A percentile compares a stretch with the other conserved stretches of the same genome.
phyloP scores from a whole-genome alignment of 805 yeast species.

The Groenewaldozyma salmanticensis region DNA sequence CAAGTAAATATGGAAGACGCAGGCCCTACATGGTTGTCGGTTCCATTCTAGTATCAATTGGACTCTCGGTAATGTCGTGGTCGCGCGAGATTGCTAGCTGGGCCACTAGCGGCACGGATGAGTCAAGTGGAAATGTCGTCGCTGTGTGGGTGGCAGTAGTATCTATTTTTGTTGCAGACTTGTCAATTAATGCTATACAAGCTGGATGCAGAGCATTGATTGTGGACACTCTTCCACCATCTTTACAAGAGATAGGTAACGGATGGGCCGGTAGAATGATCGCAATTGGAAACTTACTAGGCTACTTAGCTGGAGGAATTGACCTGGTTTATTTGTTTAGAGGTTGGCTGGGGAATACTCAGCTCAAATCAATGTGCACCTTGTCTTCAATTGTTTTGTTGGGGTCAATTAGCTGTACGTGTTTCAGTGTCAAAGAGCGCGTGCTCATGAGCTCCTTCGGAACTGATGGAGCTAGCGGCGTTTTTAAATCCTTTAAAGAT shows the following conservation, averaged over 20 bases:
- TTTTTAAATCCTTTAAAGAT: background rate
- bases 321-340: constrained; percentile 33
- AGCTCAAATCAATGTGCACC: constrained; percentile 41
- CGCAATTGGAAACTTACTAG: constrained; percentile 48
- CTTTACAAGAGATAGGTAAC: constrained; percentile 49
- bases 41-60: constrained; percentile 36
- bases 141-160: constrained; percentile 40
- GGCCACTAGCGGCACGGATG: constrained; percentile 14
- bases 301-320: constrained; percentile 45
- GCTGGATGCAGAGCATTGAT: constrained; percentile 57
- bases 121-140: constrained; percentile 17
- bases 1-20: constrained; percentile 37
- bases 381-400: constrained; percentile 36
- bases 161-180: constrained; percentile 45
- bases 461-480: constrained; percentile 1
- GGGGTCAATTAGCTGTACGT: constrained; percentile 32
- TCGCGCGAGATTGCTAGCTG: constrained; percentile 33
- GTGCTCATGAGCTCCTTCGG: constrained; percentile 27
- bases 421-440: constrained; percentile 39
- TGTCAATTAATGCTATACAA: constrained; percentile 51
- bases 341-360: constrained; percentile 36
- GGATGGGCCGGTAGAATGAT: constrained; percentile 65
- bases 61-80: constrained; percentile 37
- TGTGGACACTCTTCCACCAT: constrained; percentile 48
- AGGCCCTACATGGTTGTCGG: constrained; percentile 51